Base-by-base conservation (phyloP, 2,329 filamentous ascomycete genomes). In the Aspergillus amoenus region DNA sequence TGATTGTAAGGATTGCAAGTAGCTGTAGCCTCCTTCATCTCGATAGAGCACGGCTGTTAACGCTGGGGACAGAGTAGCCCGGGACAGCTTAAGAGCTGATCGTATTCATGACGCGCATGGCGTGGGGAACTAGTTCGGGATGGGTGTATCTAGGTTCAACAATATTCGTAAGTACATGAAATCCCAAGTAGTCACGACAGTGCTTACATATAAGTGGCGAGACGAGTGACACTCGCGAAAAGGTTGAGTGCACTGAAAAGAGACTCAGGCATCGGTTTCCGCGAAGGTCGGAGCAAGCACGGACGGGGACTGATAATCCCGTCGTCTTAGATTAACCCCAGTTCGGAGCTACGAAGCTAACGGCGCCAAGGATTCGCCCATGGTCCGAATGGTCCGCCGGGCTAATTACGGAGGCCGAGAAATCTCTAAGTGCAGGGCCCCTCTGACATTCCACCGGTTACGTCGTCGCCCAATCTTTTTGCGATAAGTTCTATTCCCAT, bases 371-470 rank as follows among this genome's bases (percentile, higher is more conserved):
- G 44, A 30, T 13, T 46, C 60, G 21, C 9, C 30, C 17, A 5
- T 62, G 56, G 64, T 61, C 4, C 30, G 3, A 47, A 18, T 32
- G 4, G 13, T 9, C 6, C 11, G 21, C 63, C 56, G 61, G 53
- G 45, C 17, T 24, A 5, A 8, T 24, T 66, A 66, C 61, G 64
- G 69, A 43, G 57, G 48, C 57, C 66, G 56, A 58, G 57, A 62
- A 40, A 45, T 27, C 62, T 61, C 52, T 32, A 56, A 47, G 51
- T 60, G 61, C 63, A 66, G 47, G 56, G 59, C 68, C 69, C 70
- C 70, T 72, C 69, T 56, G 62, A 51, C 59, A 56, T 69, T 71
- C 69, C 56, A 61, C 50, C 59, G 56, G 61, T 65, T 66, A 65
- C 59, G 59, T 66, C 59, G 63, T 51, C 57, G 22, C 22, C 48